A percentile compares a stretch with the other conserved stretches of the same genome.
These are phyloP conservation scores for Neocatenulostroma microsporum DNA, from an alignment of 2,329 filamentous ascomycete species.

Conservation along the genomic window DNA sequence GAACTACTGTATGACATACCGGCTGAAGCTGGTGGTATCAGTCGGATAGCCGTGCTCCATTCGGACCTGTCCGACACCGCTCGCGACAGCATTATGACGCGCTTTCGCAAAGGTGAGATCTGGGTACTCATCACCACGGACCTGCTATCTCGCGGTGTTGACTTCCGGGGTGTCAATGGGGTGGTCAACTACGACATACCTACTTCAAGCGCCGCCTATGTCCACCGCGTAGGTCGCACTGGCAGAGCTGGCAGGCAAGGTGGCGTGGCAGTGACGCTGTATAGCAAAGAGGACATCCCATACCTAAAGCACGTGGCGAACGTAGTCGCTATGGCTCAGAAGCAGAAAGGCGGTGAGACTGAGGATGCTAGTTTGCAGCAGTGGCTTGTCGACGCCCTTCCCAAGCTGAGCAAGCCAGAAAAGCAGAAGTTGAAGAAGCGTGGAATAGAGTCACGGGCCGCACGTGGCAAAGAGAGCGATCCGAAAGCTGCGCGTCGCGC, in stretches of 20 bases:
- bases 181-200: slow-evolving; percentile 98
- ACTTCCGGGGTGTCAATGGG: slow-evolving; percentile 90
- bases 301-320: slow-evolving; percentile 88
- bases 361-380: slow-evolving; percentile 58
- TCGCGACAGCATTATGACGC: slow-evolving; percentile 74
- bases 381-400: slow-evolving; percentile 83
- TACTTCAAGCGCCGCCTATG: slow-evolving; percentile 79
- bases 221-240: slow-evolving; percentile 87
- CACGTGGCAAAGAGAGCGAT: slow-evolving; percentile 32
- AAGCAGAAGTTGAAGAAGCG: slow-evolving; percentile 73
- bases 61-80: slow-evolving; percentile 70
- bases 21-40: slow-evolving; percentile 71
- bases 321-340: slow-evolving; percentile 77
- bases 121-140: slow-evolving; percentile 98
- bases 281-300: slow-evolving; percentile 89
- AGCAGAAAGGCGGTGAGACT: slow-evolving; percentile 41
- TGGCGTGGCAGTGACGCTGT: slow-evolving; percentile 86
- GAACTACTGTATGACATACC: slow-evolving; percentile 95
- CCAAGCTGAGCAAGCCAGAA: slow-evolving; percentile 73
- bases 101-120: slow-evolving; percentile 83
- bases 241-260: slow-evolving; percentile 80
- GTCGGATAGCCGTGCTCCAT: slow-evolving; percentile 82
- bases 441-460: slow-evolving; percentile 65
- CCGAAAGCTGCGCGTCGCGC: slow-evolving; percentile 43
- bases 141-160: slow-evolving; percentile 80